Evolutionary conservation across 148 eudicot species (phyloP), one percentile per base, ranked within the genome.

Genomic region (Diospyros lotus): DNA sequence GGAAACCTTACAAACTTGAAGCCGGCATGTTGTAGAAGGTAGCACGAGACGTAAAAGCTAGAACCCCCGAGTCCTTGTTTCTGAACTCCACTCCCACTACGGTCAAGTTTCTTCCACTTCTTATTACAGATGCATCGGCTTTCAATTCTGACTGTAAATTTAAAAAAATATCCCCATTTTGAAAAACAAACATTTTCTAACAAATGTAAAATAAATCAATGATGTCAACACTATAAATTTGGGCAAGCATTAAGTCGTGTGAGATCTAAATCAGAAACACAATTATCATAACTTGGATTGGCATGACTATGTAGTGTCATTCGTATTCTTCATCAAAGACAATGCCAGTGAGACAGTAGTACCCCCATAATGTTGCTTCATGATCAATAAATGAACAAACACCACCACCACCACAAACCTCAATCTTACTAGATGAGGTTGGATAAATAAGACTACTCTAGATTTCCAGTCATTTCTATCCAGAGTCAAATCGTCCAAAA

Each of bases 61-160:
- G 63, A 67, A 77, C 78, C 67, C 53, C 74, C 6, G 87, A 75
- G 51, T 80, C 81, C 81, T 89, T 89, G 2, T 76, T 73, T 68
- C 82, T 83, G 79, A 90, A 80, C 62, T 89, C 89, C 13, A 85
- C 76, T 14, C 83, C 82, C 73, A 89, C 82, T 10, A 87, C 86
- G 1, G 89, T 86, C 44, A 93, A 64, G 82, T 83, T 93, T 80
- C 92, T 88, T 58, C 98, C 98, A 69, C 89, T 88, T 80, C 86
- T 84, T 64, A 86, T 79, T 17, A 91, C 82, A n/a, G 84, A 77
- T 28, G 84, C 94, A 76, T 88, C 91, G 64, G 84, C 89, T 2
- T 69, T 71, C 81, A 91, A 68, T 81, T 89, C 85, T 2, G 82
- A 75, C 98, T 93, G 87, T 48, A 45, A 58, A 72, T 1, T 2